A percentile compares a stretch with the other conserved stretches of the same genome.
phyloP scores from a whole-genome alignment of 176 grass and related monocot species.

The Pontederia paniculata region DNA sequence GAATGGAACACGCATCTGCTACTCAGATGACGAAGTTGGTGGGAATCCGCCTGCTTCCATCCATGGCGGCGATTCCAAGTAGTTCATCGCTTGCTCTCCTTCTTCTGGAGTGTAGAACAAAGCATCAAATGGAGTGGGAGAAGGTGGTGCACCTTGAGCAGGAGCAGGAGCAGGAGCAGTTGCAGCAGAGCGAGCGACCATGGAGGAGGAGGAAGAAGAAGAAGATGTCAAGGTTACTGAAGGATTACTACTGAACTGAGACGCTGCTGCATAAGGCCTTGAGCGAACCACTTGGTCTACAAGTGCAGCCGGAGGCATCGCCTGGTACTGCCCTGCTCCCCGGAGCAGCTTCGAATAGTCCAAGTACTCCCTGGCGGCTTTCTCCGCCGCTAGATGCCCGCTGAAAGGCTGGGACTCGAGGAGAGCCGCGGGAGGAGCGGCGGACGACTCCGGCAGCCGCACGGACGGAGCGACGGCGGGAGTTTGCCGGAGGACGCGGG shows the following conservation, averaged over 20 bases:
- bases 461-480: neutral
- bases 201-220: neutral
- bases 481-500: slow-evolving; percentile 7
- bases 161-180: neutral
- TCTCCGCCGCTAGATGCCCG: neutral
- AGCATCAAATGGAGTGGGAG: slow-evolving; percentile 17
- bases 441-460: neutral
- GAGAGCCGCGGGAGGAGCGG: slow-evolving; percentile 4
- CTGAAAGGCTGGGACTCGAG: slow-evolving; percentile 15
- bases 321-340: neutral
- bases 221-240: neutral
- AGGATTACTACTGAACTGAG: too few relatives aligned
- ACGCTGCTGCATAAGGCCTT: neutral
- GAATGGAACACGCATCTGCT: neutral
- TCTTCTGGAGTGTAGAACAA: slow-evolving; percentile 4
- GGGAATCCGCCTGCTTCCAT: slow-evolving; percentile 8
- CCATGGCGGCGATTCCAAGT: slow-evolving; percentile 12
- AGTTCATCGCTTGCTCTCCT: neutral
- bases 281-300: slow-evolving; percentile 9
- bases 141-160: neutral
- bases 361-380: slow-evolving; percentile 14
- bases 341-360: slow-evolving; percentile 35
- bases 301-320: slow-evolving; percentile 18
- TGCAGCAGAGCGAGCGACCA: neutral
- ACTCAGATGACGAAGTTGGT: slow-evolving; percentile 10